These are phyloP conservation scores for Coemansia sp. DNA, from an alignment of 192 early-diverging fungal genomes.

Conservation along the genomic window DNA sequence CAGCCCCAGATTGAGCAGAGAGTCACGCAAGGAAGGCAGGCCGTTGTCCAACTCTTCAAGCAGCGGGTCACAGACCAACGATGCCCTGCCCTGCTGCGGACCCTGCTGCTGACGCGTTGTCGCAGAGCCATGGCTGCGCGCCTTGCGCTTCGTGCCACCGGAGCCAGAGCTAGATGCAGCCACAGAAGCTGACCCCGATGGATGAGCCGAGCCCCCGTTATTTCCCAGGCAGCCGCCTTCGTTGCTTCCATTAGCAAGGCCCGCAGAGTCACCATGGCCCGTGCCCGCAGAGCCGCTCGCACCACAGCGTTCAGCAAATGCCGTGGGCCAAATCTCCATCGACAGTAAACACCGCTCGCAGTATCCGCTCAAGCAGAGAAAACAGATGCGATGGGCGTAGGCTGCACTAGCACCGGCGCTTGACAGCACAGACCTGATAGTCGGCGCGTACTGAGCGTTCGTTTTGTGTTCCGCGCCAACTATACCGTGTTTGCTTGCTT, in stretches of 20 bases:
- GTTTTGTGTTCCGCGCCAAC: neutral
- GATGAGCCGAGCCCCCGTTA: neutral
- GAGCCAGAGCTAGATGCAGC: conserved; percentile 1
- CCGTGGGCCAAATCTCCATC: conserved; percentile 51
- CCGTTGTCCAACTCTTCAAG: conserved; percentile 2
- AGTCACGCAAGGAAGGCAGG: conserved; percentile 28
- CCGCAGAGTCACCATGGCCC: neutral
- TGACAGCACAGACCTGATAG: neutral
- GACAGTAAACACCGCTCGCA: conserved; percentile 51
- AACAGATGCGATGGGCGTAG: conserved; percentile 46
- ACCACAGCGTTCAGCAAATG: neutral
- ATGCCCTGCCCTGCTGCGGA: neutral
- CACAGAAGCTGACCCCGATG: neutral
- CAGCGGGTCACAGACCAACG: neutral
- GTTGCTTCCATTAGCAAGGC: neutral
- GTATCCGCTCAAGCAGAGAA: conserved; percentile 46
- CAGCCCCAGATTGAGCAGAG: conserved; percentile 23
- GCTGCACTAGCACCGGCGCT: conserved; percentile 10
- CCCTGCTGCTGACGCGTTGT: neutral
- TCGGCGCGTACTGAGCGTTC: neutral
- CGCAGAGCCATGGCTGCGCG: neutral
- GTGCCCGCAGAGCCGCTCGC: neutral
- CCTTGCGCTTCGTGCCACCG: conserved; percentile 3
- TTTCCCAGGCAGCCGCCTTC: neutral
- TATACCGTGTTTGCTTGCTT: too few relatives aligned